A percentile compares a stretch with the other conserved stretches of the same genome.
phyloP scores from a whole-genome alignment of 2,329 filamentous ascomycete species.

The Monosporascus sp. region DNA sequence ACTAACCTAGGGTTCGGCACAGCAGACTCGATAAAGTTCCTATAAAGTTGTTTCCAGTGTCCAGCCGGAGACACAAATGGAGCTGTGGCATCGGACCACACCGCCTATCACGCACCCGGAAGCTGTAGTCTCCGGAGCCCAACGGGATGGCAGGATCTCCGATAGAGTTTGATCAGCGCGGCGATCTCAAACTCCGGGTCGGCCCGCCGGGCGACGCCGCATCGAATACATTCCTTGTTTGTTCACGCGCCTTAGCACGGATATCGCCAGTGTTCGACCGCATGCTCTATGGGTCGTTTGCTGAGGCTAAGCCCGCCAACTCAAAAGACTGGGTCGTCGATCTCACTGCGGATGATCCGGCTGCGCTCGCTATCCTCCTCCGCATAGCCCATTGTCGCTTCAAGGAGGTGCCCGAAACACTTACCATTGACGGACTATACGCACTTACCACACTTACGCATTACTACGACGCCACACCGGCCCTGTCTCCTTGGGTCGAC shows the following conservation, averaged over 20 bases:
- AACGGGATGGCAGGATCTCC: not conserved
- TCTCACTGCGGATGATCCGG: conserved; percentile 5
- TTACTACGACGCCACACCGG: conserved; percentile 2
- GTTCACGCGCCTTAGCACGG: conserved; percentile 4
- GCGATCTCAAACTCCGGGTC: conserved; percentile 5
- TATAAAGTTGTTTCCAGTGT: no score
- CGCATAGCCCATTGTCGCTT: conserved; percentile 3
- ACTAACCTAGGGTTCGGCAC: no score
- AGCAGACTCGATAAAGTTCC: no score
- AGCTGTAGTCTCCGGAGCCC: no score
- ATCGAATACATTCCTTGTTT: conserved; percentile 1
- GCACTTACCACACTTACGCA: conserved; percentile 1
- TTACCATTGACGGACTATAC: conserved; percentile 1
- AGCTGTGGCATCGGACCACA: no score
- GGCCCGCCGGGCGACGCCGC: not conserved
- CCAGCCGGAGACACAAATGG: no score
- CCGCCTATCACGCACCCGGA: no score
- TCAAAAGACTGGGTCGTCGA: conserved; percentile 3
- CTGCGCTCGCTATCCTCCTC: conserved; percentile 2
- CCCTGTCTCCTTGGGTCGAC: conserved; percentile 1
- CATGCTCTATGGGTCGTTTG: conserved; percentile 7
- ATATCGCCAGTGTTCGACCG: conserved; percentile 8
- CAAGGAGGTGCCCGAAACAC: not conserved
- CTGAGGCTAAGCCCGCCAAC: conserved; percentile 2
- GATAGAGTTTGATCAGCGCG: conserved; percentile 5